phyloP scores from a whole-genome alignment of 2,329 filamentous ascomycete genomes.

The Aspergillus floridensis region DNA sequence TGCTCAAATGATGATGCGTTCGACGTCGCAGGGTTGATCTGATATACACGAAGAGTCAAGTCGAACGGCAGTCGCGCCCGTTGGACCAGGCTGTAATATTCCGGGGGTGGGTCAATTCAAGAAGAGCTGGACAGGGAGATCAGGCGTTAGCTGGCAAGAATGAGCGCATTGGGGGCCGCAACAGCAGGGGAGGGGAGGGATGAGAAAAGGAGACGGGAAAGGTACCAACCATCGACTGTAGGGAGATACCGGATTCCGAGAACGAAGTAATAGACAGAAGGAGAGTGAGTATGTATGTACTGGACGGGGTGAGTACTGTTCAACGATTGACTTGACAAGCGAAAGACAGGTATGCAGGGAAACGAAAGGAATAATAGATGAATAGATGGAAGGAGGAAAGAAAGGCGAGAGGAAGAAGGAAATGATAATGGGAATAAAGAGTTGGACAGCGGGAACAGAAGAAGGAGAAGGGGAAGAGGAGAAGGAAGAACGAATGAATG shows the following conservation, averaged over 20 bases:
- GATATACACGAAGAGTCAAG: slow-evolving; percentile 2
- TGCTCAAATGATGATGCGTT: not conserved
- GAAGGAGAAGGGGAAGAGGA: slow-evolving; percentile 1
- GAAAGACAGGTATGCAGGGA: slow-evolving; percentile 4
- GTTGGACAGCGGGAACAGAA: slow-evolving; percentile 9
- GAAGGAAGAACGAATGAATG: not conserved
- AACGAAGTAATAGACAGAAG: slow-evolving; percentile 10
- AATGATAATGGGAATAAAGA: slow-evolving; percentile 8
- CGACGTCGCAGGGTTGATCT: slow-evolving; percentile 3
- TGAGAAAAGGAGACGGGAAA: slow-evolving; percentile 13
- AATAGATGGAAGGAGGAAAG: slow-evolving; percentile 18
- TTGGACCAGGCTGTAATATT: not conserved
- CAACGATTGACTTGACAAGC: not conserved
- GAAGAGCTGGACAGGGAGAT: slow-evolving; percentile 1
- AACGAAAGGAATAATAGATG: slow-evolving; percentile 15
- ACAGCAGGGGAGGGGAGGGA: slow-evolving; percentile 10
- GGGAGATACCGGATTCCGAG: slow-evolving; percentile 13
- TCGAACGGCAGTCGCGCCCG: slow-evolving; percentile 5
- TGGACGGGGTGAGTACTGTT: not conserved
- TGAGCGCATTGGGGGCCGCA: slow-evolving; percentile 9
- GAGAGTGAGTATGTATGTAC: not conserved
- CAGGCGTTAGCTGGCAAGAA: slow-evolving; percentile 15
- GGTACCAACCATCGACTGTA: slow-evolving; percentile 15
- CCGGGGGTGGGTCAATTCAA: not conserved
- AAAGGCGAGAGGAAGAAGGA: not conserved